Percentiles rank a stretch among this genome's conserved stretches.
Conservation (phyloP, 148 eudicot genomes). For the Chenopodium berlandieri region DNA sequence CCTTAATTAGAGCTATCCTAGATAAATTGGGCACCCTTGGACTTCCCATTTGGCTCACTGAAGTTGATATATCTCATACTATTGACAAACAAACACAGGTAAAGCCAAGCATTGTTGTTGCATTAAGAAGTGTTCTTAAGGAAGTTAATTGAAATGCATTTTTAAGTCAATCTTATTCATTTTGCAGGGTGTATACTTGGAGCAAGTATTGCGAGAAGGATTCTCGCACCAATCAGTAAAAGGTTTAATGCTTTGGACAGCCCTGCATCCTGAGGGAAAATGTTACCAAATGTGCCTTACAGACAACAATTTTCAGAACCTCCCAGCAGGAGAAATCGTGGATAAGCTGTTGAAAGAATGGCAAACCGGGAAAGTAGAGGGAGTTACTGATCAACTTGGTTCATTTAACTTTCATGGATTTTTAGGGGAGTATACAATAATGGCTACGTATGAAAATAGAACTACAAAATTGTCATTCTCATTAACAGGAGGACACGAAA, state of each 20-base stretch:
- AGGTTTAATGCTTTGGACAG: conserved; percentile 84
- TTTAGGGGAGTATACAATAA: conserved; percentile 62
- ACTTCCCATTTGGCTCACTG: conserved; percentile 91
- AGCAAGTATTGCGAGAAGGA: conserved; percentile 71
- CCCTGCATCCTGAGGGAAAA: conserved; percentile 45
- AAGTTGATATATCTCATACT: conserved; percentile 64
- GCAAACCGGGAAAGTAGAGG: conserved; percentile 49
- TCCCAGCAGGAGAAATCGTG: conserved; percentile 73
- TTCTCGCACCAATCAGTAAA: conserved; percentile 65
- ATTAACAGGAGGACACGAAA: conserved; percentile 54
- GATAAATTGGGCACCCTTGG: conserved; percentile 75
- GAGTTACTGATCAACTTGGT: conserved; percentile 57
- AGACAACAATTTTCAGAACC: conserved; percentile 53
- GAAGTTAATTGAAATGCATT: neutral
- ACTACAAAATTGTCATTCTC: conserved; percentile 50
- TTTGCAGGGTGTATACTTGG: conserved; percentile 61
- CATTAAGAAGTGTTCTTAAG: no score
- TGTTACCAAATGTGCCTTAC: conserved; percentile 94
- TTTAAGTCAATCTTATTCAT: neutral
- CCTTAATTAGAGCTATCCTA: conserved; percentile 65
- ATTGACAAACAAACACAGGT: conserved; percentile 66
- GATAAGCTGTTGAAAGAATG: conserved; percentile 71
- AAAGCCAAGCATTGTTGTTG: neutral
- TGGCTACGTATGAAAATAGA: conserved; percentile 39
- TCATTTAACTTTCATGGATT: conserved; percentile 65